Percentiles rank a stretch among this genome's conserved stretches.
Evolutionary conservation across 1,139 yeast species (phyloP).

Genomic region (Sugiyamaella novakii): DNA sequence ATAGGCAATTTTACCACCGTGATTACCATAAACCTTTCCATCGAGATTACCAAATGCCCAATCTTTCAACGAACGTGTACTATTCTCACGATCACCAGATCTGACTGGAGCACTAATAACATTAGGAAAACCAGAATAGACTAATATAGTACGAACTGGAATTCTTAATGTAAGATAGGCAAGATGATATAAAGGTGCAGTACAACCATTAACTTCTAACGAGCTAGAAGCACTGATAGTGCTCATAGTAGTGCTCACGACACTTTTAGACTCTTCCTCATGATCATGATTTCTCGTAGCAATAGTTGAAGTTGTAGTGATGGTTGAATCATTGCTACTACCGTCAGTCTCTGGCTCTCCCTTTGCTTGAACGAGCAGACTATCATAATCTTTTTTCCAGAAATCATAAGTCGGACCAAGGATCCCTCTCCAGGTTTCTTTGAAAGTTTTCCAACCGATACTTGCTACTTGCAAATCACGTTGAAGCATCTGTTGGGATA

Average conservation of each 20-base stretch:
- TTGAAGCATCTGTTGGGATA: conserved; percentile 76
- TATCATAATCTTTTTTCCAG: conserved; percentile 46
- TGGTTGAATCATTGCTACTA: neutral
- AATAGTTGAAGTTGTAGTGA: neutral
- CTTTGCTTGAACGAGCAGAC: conserved; percentile 4
- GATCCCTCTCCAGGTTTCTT: conserved; percentile 63
- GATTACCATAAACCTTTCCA: conserved; percentile 22
- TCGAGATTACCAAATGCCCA: conserved; percentile 26
- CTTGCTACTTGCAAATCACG: conserved; percentile 59
- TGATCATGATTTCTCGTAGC: neutral
- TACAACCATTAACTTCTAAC: conserved; percentile 32
- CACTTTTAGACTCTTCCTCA: conserved; percentile 9
- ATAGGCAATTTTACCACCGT: conserved; percentile 30
- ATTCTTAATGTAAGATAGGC: conserved; percentile 72
- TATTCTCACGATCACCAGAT: conserved; percentile 26
- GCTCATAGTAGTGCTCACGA: conserved; percentile 7
- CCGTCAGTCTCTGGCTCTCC: conserved; percentile 4
- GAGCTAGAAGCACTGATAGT: conserved; percentile 3
- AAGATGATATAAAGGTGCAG: conserved; percentile 44
- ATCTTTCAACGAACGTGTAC: conserved; percentile 26
- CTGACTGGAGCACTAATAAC: conserved; percentile 55
- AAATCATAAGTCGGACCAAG: conserved; percentile 63
- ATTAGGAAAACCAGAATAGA: conserved; percentile 79
- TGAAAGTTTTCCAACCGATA: conserved; percentile 45
- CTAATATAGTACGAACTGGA: conserved; percentile 69